Evolutionary conservation across 1,284 basidiomycete genomes (phyloP).

Genomic region (Coniferiporia weirii): DNA sequence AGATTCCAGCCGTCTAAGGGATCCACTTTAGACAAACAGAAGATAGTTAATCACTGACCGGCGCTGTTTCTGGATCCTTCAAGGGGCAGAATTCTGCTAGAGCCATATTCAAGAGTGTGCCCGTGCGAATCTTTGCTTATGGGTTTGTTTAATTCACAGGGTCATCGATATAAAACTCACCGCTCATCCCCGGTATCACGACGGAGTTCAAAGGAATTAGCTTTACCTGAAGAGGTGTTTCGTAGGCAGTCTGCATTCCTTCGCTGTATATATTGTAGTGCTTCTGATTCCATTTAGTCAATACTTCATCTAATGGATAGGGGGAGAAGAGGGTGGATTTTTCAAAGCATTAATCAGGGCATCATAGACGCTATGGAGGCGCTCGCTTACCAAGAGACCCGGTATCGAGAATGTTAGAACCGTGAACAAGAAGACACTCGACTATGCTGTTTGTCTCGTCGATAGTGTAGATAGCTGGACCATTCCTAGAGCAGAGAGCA

Average conservation of each 20-base stretch:
- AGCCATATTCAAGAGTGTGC: constrained; percentile 75
- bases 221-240: constrained; percentile 24
- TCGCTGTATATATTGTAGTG: background rate
- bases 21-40: constrained; percentile 5
- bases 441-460: constrained; percentile 42
- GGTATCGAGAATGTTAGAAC: constrained; percentile 42
- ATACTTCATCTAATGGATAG: constrained; percentile 36
- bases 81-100: constrained; percentile 57
- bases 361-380: constrained; percentile 7
- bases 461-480: constrained; percentile 53
- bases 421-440: constrained; percentile 56
- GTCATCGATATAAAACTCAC: constrained; percentile 32
- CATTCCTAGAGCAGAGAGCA: constrained; percentile 53
- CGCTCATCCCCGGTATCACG: constrained; percentile 63
- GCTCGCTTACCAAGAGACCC: constrained; percentile 48
- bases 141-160: background rate
- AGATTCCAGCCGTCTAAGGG: background rate
- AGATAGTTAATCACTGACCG: constrained; percentile 33
- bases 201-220: constrained; percentile 51
- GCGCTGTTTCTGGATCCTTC: constrained; percentile 55
- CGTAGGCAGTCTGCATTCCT: background rate
- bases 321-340: constrained; percentile 6
- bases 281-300: background rate
- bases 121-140: constrained; percentile 66
- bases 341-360: background rate